A percentile compares a stretch with the other conserved stretches of the same genome.
Evolutionary conservation across 208 protist genomes (phyloP).

Genomic region (Naegleria gruberi): DNA sequence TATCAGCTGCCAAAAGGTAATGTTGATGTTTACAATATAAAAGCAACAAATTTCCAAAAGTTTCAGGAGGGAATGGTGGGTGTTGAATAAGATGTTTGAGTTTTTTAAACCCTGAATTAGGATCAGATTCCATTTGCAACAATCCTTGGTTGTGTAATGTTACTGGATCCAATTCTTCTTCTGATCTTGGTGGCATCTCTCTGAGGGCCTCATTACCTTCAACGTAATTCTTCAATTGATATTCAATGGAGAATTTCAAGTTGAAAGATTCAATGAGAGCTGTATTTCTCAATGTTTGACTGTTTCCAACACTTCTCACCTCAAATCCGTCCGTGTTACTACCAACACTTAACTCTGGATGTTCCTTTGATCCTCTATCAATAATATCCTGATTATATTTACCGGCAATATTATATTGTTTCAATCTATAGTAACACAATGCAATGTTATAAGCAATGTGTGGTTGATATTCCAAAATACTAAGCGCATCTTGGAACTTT

Average conservation of each 20-base stretch:
- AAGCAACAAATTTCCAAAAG: conserved; percentile 90
- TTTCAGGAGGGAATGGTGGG: conserved; percentile 89
- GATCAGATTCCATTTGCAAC: conserved; percentile 89
- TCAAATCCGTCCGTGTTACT: conserved; percentile 80
- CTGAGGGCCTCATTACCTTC: conserved; percentile 85
- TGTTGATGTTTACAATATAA: conserved; percentile 92
- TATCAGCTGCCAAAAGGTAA: conserved; percentile 87
- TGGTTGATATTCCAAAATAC: conserved; percentile 68
- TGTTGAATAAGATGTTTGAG: conserved; percentile 87
- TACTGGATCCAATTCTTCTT: conserved; percentile 91
- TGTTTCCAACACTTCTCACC: conserved; percentile 86
- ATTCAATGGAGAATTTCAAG: conserved; percentile 92
- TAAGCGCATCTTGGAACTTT: conserved; percentile 83
- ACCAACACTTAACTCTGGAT: conserved; percentile 84
- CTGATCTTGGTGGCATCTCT: conserved; percentile 87
- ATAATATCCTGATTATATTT: conserved; percentile 90
- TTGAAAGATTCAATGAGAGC: conserved; percentile 94
- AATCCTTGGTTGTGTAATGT: conserved; percentile 94
- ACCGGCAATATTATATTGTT: conserved; percentile 81
- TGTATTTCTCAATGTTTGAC: conserved; percentile 81
- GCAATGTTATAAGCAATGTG: conserved; percentile 91
- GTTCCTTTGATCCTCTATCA: conserved; percentile 80
- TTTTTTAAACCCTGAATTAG: conserved; percentile 85
- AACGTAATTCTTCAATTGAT: conserved; percentile 72
- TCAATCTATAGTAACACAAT: conserved; percentile 85